Percentiles rank a stretch among this genome's conserved stretches.
phyloP scores from a whole-genome alignment of 345 rosid species.

The Draba incana region DNA sequence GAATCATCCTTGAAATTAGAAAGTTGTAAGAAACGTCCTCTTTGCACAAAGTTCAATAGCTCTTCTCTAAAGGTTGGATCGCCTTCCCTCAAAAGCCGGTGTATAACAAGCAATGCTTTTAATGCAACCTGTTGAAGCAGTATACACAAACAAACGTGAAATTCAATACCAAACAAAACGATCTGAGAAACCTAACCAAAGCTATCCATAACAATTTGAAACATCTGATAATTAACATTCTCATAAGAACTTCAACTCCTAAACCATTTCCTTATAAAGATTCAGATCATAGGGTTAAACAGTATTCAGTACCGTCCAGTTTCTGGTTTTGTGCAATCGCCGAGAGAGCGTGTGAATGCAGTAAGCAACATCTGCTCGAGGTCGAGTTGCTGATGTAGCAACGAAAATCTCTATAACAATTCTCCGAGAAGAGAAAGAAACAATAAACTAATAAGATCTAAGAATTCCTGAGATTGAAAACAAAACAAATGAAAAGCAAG shows the following conservation, averaged over 20 bases:
- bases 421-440: not conserved
- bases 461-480: not conserved
- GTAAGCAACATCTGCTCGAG: conserved; percentile 91
- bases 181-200: not conserved
- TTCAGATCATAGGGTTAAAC: not conserved
- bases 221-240: conserved; percentile 7
- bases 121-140: conserved; percentile 65
- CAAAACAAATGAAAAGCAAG: not conserved
- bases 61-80: conserved; percentile 89
- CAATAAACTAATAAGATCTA: conserved; percentile 9
- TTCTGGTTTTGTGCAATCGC: conserved; percentile 75
- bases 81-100: conserved; percentile 80
- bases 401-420: conserved; percentile 60
- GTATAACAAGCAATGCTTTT: conserved; percentile 75
- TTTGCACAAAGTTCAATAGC: conserved; percentile 58
- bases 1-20: conserved; percentile 93
- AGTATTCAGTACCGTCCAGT: conserved; percentile 80
- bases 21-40: conserved; percentile 75
- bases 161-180: not conserved
- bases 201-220: not conserved
- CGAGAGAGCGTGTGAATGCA: conserved; percentile 84
- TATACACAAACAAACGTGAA: not conserved
- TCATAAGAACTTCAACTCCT: not conserved
- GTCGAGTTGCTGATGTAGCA: conserved; percentile 76
- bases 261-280: not conserved